Evolutionary conservation across 1,284 basidiomycete genomes (phyloP).

Genomic region (Laetiporus sulphureus): DNA sequence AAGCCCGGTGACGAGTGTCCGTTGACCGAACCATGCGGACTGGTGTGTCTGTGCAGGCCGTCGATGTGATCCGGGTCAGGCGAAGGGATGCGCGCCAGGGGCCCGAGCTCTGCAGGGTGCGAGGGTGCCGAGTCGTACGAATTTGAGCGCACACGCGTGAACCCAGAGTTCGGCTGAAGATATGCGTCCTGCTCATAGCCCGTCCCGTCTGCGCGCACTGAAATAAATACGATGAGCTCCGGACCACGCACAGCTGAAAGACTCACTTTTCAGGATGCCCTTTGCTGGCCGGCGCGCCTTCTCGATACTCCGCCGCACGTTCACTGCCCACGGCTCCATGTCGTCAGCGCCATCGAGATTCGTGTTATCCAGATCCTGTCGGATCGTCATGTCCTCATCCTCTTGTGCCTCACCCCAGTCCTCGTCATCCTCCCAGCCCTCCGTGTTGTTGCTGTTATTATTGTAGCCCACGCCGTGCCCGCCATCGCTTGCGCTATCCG

Average conservation of each 20-base stretch:
- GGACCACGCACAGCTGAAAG: conserved; percentile 6
- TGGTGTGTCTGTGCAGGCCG: conserved; percentile 64
- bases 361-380: conserved; percentile 40
- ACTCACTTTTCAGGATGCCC: conserved; percentile 88
- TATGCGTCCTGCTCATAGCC: conserved; percentile 56
- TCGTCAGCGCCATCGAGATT: conserved; percentile 50
- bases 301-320: conserved; percentile 63
- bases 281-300: conserved; percentile 60
- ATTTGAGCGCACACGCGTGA: conserved; percentile 62
- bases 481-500: conserved; percentile 30
- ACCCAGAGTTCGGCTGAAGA: conserved; percentile 39
- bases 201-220: conserved; percentile 44
- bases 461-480: conserved; percentile 45
- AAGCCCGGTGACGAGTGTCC: conserved; percentile 25
- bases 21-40: conserved; percentile 33
- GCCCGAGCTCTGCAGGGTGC: conserved; percentile 52
- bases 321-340: conserved; percentile 65
- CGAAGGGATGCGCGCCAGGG: conserved; percentile 71
- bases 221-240: conserved; percentile 18
- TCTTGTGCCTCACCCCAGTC: conserved; percentile 55
- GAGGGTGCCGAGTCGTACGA: conserved; percentile 65
- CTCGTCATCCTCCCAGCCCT: conserved; percentile 70
- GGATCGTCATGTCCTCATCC: conserved; percentile 75
- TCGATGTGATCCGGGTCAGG: conserved; percentile 84
- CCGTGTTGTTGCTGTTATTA: conserved; percentile 33